Evolutionary conservation across 169 alveolate species (phyloP), one percentile per base, ranked within the genome.

Genomic region (Plasmodium fragile): DNA sequence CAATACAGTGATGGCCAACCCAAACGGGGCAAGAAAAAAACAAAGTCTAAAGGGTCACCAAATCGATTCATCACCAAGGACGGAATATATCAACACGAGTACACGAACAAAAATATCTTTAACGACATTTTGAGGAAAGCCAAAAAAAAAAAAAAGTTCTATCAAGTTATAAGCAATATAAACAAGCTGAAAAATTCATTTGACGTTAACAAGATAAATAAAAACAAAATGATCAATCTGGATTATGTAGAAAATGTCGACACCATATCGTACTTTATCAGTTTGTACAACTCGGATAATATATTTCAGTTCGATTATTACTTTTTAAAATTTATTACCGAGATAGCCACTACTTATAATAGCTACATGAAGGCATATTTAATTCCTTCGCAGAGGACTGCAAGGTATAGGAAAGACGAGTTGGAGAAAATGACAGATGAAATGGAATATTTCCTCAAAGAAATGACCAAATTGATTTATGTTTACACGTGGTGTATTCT

Each of bases 261-360:
- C 49, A 85, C 85, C 8, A 85, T 85, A 28, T 85, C 93, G 18
- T 85, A 85, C 43, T 85, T 85, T 28, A 85, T 85, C 77, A 85
- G 93, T 69, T 55, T 85, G 39, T 85, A 73, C 28, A 85, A 85
- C 30, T 85, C 93, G 28, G 93, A 85, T n/a, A 25, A 85, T 28
- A 85, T 85, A 4, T 85, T 85, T 55, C 93, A 85, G 59, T 85
- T 85, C 65, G 93, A 85, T 85, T 85, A 85, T 69, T 85, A 73
- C 16, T 85, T 85, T 85, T 85, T 85, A 85, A 85, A 85, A 52
- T 85, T 85, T 45, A 52, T 85, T 18, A 55, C 93, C 22, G 93
- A 85, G 52, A 85, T 85, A 85, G 41, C 80, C 39, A 73, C 93
- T 2, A 85, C 85, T 13, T 85, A 85, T 85, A 85, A 85, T 49